Percentiles rank a stretch among this genome's conserved stretches.
Evolutionary conservation across 2,329 filamentous ascomycete species (phyloP).

Genomic region (Stachybotrys chlorohalonatus): DNA sequence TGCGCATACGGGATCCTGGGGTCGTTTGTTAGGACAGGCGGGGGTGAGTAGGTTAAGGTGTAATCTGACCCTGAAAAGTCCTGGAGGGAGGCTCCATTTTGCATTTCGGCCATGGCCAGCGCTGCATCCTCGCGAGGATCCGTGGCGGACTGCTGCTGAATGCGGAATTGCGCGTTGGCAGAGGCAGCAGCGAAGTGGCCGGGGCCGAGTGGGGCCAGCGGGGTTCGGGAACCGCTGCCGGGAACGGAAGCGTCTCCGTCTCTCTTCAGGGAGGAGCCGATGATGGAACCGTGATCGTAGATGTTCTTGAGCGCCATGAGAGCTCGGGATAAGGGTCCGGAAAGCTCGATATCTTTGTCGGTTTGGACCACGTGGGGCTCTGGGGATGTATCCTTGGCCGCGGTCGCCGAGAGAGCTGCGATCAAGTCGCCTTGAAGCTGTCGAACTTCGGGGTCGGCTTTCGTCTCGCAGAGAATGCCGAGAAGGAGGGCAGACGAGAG

Average conservation of each 20-base stretch:
- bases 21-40: conserved; percentile 6
- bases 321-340: conserved; percentile 51
- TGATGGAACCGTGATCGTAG: conserved; percentile 54
- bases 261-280: conserved; percentile 39
- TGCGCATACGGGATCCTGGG: conserved; percentile 26
- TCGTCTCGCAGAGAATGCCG: conserved; percentile 54
- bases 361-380: conserved; percentile 43
- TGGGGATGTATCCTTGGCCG: conserved; percentile 51
- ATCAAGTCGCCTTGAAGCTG: conserved; percentile 57
- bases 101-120: conserved; percentile 56
- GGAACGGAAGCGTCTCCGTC: conserved; percentile 37
- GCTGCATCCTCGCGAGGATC: conserved; percentile 54
- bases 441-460: conserved; percentile 52
- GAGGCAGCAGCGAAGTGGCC: conserved; percentile 10
- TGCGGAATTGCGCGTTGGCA: conserved; percentile 15
- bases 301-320: conserved; percentile 55
- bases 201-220: conserved; percentile 20
- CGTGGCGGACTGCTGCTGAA: conserved; percentile 17
- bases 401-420: conserved; percentile 52
- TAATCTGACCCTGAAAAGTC: conserved; percentile 33
- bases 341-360: conserved; percentile 53
- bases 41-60: background rate
- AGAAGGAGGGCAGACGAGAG: conserved; percentile 56
- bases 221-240: conserved; percentile 36
- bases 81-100: conserved; percentile 42